phyloP scores from a whole-genome alignment of 2,329 filamentous ascomycete species.

The Davidsoniella australis region DNA sequence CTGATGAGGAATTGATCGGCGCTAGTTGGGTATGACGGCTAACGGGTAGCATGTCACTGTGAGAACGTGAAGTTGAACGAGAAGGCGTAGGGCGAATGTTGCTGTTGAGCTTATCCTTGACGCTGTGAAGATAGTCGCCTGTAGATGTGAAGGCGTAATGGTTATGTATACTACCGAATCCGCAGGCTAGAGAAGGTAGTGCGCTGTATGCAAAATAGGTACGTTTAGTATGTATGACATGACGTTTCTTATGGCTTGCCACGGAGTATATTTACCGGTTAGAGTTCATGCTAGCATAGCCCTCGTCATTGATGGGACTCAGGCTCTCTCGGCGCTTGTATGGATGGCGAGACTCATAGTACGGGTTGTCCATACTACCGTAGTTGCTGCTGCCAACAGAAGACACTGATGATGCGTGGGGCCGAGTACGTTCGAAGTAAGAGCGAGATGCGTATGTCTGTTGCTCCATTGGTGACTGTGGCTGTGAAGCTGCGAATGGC shows the following conservation, averaged over 20 bases:
- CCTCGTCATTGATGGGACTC: conserved; percentile 23
- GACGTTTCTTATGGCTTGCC: conserved; percentile 3
- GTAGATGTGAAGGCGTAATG: conserved; percentile 29
- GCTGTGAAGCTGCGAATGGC: conserved; percentile 7
- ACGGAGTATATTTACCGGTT: conserved; percentile 19
- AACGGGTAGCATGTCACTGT: conserved; percentile 17
- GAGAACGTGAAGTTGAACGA: conserved; percentile 5
- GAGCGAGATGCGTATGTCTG: conserved; percentile 2
- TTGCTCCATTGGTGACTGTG: conserved; percentile 4
- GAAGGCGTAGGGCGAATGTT: conserved; percentile 25
- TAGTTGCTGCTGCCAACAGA: conserved; percentile 20
- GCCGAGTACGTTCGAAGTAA: conserved; percentile 3
- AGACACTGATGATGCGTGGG: conserved; percentile 10
- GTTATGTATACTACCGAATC: conserved; percentile 34
- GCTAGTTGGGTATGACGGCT: conserved; percentile 25
- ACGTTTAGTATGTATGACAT: conserved; percentile 14
- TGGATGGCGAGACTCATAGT: conserved; percentile 16
- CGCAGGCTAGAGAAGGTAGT: conserved; percentile 24
- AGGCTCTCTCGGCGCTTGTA: conserved; percentile 6
- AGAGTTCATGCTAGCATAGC: conserved; percentile 27
- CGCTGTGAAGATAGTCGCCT: conserved; percentile 30
- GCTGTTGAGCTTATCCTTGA: conserved; percentile 37
- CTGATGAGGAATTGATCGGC: conserved; percentile 23
- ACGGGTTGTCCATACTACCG: conserved; percentile 24
- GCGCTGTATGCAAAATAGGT: conserved; percentile 18